Base-by-base conservation (phyloP, 176 grass and related monocot genomes). In the Thalia dealbata region DNA sequence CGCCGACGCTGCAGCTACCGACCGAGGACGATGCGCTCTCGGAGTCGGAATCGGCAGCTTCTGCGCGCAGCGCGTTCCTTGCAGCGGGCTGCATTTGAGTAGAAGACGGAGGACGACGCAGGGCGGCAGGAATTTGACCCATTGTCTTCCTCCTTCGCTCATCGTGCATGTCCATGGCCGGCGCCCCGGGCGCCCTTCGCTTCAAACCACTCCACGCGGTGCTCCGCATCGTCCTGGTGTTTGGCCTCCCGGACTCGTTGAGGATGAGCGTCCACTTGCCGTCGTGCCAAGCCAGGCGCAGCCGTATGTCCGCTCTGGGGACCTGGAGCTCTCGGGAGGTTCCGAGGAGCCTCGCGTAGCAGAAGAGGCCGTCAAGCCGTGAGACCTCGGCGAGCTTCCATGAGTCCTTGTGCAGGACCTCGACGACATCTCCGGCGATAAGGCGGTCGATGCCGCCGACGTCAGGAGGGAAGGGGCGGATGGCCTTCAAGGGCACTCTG, bases 1-100 rank as follows among this genome's bases (percentile, higher is more conserved):
- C 66, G 27, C 77, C 75, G 83, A 84, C 79, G 71, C 86, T 84
- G 81, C 78, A 96, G 82, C 93, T 96, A 86, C 87, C 93, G 81
- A 87, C 88, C 86, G 88, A 91, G 46, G 88, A 96, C 72, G 81
- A 23, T 2, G 50, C 70, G 78, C 86, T 87, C 67, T 79, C 86
- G 69, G 83, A 66, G 80, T 86, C 83, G 74, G 32, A 38, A 38
- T 77, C 45, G 45, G 6, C 78, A 71, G 71, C 13, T 61, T 78
- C 81, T 21, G 64, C 11, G 41, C 30, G 41, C 10, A 2, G 38
- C 11, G 16, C 16, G 14, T 64, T 64, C 64, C 60, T 32, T 72
- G 73, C 65, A 43, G 76, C 54, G 14, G 13, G 11, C 23, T 61
- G 70, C 32, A 64, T 66, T 70, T 52, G 15, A 67, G 15, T 73